phyloP scores from a whole-genome alignment of 2,329 filamentous ascomycete genomes.

The Aschersonia sp. region DNA sequence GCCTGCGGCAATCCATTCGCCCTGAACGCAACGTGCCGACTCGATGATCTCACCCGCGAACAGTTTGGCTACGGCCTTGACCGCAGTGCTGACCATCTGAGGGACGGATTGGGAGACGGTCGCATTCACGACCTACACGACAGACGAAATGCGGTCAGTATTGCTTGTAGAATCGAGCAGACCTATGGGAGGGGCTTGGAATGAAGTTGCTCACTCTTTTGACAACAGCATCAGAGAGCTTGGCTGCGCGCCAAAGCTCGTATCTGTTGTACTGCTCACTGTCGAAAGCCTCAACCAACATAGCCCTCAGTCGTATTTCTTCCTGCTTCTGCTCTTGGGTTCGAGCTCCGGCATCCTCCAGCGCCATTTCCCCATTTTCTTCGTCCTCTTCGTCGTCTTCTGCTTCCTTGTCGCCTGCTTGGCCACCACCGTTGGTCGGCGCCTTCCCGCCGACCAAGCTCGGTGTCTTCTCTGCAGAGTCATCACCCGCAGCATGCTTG shows the following conservation, averaged over 20 bases:
- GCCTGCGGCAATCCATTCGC: constrained; percentile 51
- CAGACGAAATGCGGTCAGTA: neutral
- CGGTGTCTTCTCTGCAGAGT: constrained; percentile 25
- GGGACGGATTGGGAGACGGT: constrained; percentile 70
- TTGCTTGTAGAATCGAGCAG: neutral
- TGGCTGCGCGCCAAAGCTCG: constrained; percentile 55
- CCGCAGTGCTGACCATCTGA: constrained; percentile 57
- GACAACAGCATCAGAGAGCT: constrained; percentile 54
- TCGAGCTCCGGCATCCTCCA: constrained; percentile 43
- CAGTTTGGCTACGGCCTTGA: constrained; percentile 62
- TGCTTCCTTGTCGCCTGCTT: constrained; percentile 28
- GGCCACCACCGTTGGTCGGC: constrained; percentile 28
- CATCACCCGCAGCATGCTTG: constrained; percentile 36
- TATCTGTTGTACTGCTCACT: constrained; percentile 55
- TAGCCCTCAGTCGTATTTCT: constrained; percentile 39
- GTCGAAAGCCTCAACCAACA: constrained; percentile 52
- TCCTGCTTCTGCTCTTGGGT: constrained; percentile 56
- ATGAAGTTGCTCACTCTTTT: constrained; percentile 37
- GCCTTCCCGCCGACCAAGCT: constrained; percentile 26
- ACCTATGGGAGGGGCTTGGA: neutral
- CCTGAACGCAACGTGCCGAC: constrained; percentile 53
- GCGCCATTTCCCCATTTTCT: constrained; percentile 38
- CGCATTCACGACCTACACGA: constrained; percentile 54
- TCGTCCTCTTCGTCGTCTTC: constrained; percentile 46
- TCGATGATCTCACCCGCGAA: constrained; percentile 68